Base-by-base conservation (phyloP, 345 rosid genomes). In the Anastatica hierochuntica region DNA sequence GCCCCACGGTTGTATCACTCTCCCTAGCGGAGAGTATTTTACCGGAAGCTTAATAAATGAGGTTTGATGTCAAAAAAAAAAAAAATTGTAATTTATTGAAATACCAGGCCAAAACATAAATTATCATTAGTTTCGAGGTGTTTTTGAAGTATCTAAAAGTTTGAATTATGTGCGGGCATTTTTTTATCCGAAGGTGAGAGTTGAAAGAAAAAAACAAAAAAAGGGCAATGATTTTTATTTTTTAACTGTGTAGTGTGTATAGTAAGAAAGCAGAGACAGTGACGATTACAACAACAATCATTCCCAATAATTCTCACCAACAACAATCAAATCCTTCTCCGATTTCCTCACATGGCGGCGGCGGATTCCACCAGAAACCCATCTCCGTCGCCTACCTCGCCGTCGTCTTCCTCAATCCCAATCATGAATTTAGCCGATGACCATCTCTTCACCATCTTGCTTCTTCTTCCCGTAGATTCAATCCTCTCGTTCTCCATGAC, bases 401-500 rank as follows among this genome's bases (percentile, higher is more conserved):
- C 27, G 27, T 24, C 27, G 6, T 24, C 27, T 24, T 7, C 3
- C n/a, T n/a, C n/a, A 24, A 24, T 4, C 17, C 67, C 83, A 7
- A 69, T 85, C n/a, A 14, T 51, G 11, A 69, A 63, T 38, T 34
- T 83, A 46, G 63, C 84, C 10, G 67, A 72, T 38, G 89, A 89
- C 77, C 90, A 89, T 58, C 78, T 89, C 60, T 75, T 79, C 16
- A 56, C 85, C n/a, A 75, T 82, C 81, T 39, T 90, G 71, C 87
- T 86, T 44, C 77, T 77, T 39, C 86, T 90, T 15, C 98, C 96
- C 4, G 24, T 77, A 4, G 92, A 82, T 44, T 90, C 96, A 24
- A 53, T 86, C 59, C 68, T 86, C 23, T 80, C 81, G 34, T 80
- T 90, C 73, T 54, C 85, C 41, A 67, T 69, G 79, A 82, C 90